Evolutionary conservation across 192 early-diverging fungal genomes (phyloP), one percentile per base, ranked within the genome.

Genomic region (Piromyces finnis): DNA sequence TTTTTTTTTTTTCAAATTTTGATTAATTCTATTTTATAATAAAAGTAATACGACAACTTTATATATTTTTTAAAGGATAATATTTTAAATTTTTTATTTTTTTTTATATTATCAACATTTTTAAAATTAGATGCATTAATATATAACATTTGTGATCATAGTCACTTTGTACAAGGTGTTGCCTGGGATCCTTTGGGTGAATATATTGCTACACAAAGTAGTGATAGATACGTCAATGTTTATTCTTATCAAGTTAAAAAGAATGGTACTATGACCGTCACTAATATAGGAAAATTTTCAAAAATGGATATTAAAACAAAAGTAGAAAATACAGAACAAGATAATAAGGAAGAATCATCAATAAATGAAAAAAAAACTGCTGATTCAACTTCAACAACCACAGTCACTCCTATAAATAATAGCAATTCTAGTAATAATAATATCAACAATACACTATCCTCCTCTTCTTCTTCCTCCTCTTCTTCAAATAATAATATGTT

Each of bases 91-190:
- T n/a, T n/a, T n/a, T n/a, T n/a, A n/a, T n/a, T n/a, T n/a, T n/a
- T n/a, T 26, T 3, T 77, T 17, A 59, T 81, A 18, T 41, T 79
- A 78, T 79, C 77, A 0, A 9, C 27, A 29, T 37, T 79, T 22
- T 16, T 30, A 14, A 5, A 39, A 89, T 93, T 22, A 51, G 41
- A 51, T 51, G 41, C 41, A 22, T 22, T 51, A 51, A 51, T 51
- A 22, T 51, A 51, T 51, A 51, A 22, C 22, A 37, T 88, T 28
- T 79, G 80, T 6, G 86, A 97, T 80, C 97, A 98, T 84, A 87
- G 87, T 51, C 94, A 97, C 80, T 96, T 95, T 82, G 95, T 98
- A n/a, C 97, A 98, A 85, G 97, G 97, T 41, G 94, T 98, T 16
- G 89, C 92, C 28, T 98, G 97, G 97, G 97, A 98, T 84, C 96